Base-by-base conservation (phyloP, 805 yeast species). In the Pichia scutulata region DNA sequence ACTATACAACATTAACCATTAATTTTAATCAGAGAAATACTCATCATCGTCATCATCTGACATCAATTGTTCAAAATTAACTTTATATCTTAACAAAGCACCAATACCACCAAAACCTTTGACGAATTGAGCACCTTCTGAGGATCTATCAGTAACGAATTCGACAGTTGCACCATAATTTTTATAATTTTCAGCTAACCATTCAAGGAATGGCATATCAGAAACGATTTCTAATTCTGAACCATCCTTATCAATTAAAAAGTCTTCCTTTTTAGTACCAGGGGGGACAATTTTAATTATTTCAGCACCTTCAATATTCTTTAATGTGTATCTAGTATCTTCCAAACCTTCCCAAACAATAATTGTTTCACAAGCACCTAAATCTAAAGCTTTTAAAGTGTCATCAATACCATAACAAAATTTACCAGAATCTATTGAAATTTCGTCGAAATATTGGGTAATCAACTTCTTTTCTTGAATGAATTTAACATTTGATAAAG, bases 51-150 rank as follows among this genome's bases (percentile, higher is more conserved):
- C 95, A 52, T 82, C 76, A 50, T 88, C 97, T 48, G 89, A 95
- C 48, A 75, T 86, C 66, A 93, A 79, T 75, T 89, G 97, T 69
- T 93, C 99, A 63, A 93, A 93, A 74, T 93, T 93, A 60, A 93
- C 93, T 72, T 89, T 89, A 73, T 93, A 93, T 74, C 99, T 89
- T 68, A 93, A 75, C 61, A 93, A 68, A 52, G 97, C 97, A 69
- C 99, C 99, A 58, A 93, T 80, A 73, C 99, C 99, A 85, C 99
- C 99, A 66, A 93, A 93, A 53, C 99, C 99, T 61, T 82, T 84
- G 53, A 86, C 95, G 70, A 93, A 93, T 75, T 93, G 99, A 43
- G 98, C 95, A 76, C 99, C 99, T 72, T 93, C 99, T 42, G 95
- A 84, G 22, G 96, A 86, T 72, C 89, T 83, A 74, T 93, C 98